Evolutionary conservation across 768 basidiomycete genomes (phyloP), one percentile per base, ranked within the genome.

Genomic region (Xerocomus brunneocitrinus): DNA sequence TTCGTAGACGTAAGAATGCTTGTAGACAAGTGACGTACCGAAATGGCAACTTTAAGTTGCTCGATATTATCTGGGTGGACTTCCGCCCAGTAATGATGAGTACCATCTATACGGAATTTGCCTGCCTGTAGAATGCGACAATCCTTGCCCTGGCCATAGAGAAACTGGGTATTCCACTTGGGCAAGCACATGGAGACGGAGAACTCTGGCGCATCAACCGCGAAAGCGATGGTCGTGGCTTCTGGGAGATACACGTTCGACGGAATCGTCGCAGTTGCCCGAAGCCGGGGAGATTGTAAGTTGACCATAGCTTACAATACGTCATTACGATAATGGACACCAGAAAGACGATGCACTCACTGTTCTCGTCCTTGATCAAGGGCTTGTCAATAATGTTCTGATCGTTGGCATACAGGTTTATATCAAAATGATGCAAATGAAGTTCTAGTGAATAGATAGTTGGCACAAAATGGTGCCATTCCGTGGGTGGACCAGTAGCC

Each of bases 311-410:
- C 95, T 95, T 54, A 47, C 16, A 46, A 35, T 22, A 40, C 46
- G 36, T 34, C 36, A 50, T 45, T 32, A 8, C 53, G n/a, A 32
- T 43, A 47, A 44, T n/a, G 31, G 46, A 22, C 47, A 4, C n/a
- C 24, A 27, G 43, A 12, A 47, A 39, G 14, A 43, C 32, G 12
- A 27, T 39, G 16, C 35, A 58, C 69, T 51, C 62, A 93, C 93
- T 85, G 66, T 98, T 98, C 60, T 92, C 89, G n/a, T 92, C 87
- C 52, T 72, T 74, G 52, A 84, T 74, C 32, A 85, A 72, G 3
- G 94, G 92, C 56, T 88, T 89, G 73, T 97, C 92, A 47, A 98
- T 89, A 64, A 98, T 91, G 64, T 98, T 98, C 64, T 93, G 92
- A 68, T 98, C 95, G 64, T 98, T 98, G 48, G 90, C 83, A 64